Percentiles rank a stretch among this genome's conserved stretches.
Conservation (phyloP, 768 basidiomycete species). For the Auricularia heimuer region DNA sequence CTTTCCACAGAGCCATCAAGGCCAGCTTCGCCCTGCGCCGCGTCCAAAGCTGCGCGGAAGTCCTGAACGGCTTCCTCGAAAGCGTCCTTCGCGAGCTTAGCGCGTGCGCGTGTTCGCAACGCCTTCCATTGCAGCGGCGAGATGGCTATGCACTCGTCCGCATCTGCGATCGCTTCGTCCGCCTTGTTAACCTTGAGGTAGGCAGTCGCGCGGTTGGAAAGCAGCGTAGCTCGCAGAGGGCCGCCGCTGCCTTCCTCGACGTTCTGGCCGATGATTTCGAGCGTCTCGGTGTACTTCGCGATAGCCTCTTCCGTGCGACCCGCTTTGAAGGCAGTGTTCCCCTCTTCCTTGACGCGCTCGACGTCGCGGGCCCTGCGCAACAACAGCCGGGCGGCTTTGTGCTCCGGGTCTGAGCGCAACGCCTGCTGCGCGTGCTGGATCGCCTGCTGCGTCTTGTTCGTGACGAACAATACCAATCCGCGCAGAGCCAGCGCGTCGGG, state of each 20-base stretch:
- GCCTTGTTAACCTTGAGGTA: conserved; percentile 62
- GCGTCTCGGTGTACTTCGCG: conserved; percentile 57
- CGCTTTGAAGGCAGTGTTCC: conserved; percentile 64
- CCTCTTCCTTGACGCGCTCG: conserved; percentile 77
- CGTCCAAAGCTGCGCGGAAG: conserved; percentile 71
- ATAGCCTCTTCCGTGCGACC: conserved; percentile 52
- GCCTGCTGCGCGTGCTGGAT: conserved; percentile 62
- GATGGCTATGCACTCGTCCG: conserved; percentile 54
- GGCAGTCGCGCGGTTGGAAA: conserved; percentile 79
- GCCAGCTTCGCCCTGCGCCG: conserved; percentile 51
- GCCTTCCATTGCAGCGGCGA: conserved; percentile 71
- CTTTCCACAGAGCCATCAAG: conserved; percentile 37
- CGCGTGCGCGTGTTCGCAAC: conserved; percentile 74
- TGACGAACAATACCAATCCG: conserved; percentile 69
- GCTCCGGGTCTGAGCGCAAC: conserved; percentile 68
- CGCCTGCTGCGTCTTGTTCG: conserved; percentile 59
- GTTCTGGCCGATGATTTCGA: conserved; percentile 46
- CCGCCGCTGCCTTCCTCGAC: conserved; percentile 73
- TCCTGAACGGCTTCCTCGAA: conserved; percentile 64
- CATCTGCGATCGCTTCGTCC: conserved; percentile 63
- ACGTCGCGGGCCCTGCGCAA: conserved; percentile 76
- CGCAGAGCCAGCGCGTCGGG: conserved; percentile 73
- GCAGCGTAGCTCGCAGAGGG: conserved; percentile 65
- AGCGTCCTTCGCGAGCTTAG: conserved; percentile 62
- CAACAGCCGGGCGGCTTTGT: conserved; percentile 56